A percentile compares a stretch with the other conserved stretches of the same genome.
Evolutionary conservation across 192 early-diverging fungal species (phyloP).

Genomic region (Coemansia sp.): DNA sequence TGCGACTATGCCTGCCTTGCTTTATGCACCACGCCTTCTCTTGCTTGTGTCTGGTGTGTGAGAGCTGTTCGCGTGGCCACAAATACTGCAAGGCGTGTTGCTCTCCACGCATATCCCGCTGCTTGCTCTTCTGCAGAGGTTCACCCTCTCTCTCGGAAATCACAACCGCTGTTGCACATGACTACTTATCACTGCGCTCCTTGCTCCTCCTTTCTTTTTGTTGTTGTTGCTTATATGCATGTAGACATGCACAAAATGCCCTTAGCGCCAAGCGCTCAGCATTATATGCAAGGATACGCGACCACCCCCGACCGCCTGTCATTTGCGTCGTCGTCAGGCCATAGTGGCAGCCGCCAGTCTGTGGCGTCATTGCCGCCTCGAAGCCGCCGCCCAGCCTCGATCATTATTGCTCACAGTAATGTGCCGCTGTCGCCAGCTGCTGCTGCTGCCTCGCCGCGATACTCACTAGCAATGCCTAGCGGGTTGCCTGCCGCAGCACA

Average conservation of each 20-base stretch:
- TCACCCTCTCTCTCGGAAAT: background rate
- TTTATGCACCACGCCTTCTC: slow-evolving; percentile 1
- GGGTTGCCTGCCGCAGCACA: background rate
- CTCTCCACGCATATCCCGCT: slow-evolving; percentile 9
- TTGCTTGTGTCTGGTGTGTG: slow-evolving; percentile 10
- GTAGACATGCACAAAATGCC: slow-evolving; percentile 4
- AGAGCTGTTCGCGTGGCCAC: slow-evolving; percentile 3
- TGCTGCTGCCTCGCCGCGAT: slow-evolving; percentile 1
- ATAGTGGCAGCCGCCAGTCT: slow-evolving; percentile 3
- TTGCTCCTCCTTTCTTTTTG: background rate
- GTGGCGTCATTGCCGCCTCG: slow-evolving; percentile 11
- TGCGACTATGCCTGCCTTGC: slow-evolving; percentile 8
- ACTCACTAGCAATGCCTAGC: background rate
- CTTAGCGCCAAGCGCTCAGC: slow-evolving; percentile 5
- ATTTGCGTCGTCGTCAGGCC: background rate
- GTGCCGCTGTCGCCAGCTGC: background rate
- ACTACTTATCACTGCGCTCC: slow-evolving; percentile 5
- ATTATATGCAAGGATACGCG: slow-evolving; percentile 2
- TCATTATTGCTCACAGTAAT: background rate
- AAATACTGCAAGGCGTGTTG: slow-evolving; percentile 6
- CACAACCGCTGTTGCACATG: slow-evolving; percentile 5
- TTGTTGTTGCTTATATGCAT: background rate
- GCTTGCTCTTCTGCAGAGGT: background rate
- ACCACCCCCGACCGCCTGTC: slow-evolving; percentile 6
- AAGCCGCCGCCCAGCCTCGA: slow-evolving; percentile 10